phyloP scores from a whole-genome alignment of 805 yeast genomes.

The Zygosaccharomyces kombuchaensis region DNA sequence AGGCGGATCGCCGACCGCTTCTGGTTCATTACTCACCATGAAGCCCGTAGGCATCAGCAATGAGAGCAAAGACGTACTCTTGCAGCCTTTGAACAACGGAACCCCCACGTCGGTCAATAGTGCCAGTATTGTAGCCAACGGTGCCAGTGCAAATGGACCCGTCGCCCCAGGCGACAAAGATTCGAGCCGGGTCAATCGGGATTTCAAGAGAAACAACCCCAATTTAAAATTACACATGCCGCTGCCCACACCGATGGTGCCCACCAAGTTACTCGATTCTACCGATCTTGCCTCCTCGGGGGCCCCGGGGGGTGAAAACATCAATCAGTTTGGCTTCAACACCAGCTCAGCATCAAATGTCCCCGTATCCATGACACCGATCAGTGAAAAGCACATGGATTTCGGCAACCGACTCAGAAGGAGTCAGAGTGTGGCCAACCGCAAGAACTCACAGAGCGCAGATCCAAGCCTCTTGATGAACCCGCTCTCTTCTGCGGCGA shows the following conservation, averaged over 20 bases:
- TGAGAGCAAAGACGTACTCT: conserved; percentile 25
- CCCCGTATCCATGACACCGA: conserved; percentile 76
- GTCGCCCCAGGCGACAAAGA: conserved; percentile 16
- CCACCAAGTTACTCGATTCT: conserved; percentile 27
- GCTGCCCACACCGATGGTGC: conserved; percentile 49
- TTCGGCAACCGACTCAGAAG: conserved; percentile 23
- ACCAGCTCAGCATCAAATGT: conserved; percentile 45
- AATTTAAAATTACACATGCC: conserved; percentile 72
- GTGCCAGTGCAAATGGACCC: conserved; percentile 6
- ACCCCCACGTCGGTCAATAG: conserved; percentile 2
- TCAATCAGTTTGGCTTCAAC: conserved; percentile 67
- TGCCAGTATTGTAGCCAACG: neutral
- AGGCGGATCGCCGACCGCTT: conserved; percentile 14
- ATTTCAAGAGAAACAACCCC: conserved; percentile 45
- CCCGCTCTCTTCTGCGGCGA: neutral
- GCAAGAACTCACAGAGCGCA: conserved; percentile 15
- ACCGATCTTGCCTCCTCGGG: conserved; percentile 8
- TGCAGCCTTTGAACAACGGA: conserved; percentile 35
- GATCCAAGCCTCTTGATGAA: conserved; percentile 3
- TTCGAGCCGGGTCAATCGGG: conserved; percentile 29
- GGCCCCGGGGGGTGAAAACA: conserved; percentile 41
- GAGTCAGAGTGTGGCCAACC: conserved; percentile 23
- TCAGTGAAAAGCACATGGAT: conserved; percentile 51
- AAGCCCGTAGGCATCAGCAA: conserved; percentile 25
- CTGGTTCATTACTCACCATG: conserved; percentile 41